Percentiles rank a stretch among this genome's conserved stretches.
Conservation (phyloP, 73 alveolate genomes). For the Symbiodinium natans region DNA sequence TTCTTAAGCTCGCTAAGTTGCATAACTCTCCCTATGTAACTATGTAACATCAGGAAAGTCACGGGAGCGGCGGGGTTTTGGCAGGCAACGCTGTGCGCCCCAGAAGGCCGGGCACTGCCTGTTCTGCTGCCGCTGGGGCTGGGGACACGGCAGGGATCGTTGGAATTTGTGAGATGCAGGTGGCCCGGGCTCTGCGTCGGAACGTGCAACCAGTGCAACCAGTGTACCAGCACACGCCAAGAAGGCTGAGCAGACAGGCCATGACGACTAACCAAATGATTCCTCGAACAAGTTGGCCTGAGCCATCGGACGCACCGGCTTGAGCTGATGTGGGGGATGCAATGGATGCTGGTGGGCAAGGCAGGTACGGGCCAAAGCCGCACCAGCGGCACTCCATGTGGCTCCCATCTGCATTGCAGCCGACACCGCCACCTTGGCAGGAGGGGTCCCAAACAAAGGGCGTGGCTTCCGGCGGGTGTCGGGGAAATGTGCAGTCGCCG, state of each 20-base stretch:
- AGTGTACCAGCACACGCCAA: neutral
- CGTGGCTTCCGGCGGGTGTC: neutral
- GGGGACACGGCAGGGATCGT: too few relatives aligned
- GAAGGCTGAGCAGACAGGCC: neutral
- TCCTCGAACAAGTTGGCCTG: neutral
- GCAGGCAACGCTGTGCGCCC: neutral
- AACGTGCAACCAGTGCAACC: neutral
- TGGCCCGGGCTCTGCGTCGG: neutral
- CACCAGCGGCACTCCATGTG: conserved; percentile 72
- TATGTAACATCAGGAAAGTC: too few relatives aligned
- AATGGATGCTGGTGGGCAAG: too few relatives aligned
- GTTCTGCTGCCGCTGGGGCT: too few relatives aligned
- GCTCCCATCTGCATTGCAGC: conserved; percentile 42
- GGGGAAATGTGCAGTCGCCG: conserved; percentile 14
- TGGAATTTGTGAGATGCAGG: neutral
- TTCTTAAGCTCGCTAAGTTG: too few relatives aligned
- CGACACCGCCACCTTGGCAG: neutral
- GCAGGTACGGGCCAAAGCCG: conserved; percentile 38
- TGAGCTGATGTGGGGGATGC: too few relatives aligned
- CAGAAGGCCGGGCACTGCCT: neutral
- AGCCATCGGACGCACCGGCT: neutral
- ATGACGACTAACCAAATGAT: neutral
- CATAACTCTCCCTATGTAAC: too few relatives aligned
- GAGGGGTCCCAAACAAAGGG: conserved; percentile 30
- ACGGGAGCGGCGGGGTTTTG: neutral